These are phyloP conservation scores for Pascua sp. DNA, from an alignment of 1,284 basidiomycete genomes.

Conservation along the genomic window DNA sequence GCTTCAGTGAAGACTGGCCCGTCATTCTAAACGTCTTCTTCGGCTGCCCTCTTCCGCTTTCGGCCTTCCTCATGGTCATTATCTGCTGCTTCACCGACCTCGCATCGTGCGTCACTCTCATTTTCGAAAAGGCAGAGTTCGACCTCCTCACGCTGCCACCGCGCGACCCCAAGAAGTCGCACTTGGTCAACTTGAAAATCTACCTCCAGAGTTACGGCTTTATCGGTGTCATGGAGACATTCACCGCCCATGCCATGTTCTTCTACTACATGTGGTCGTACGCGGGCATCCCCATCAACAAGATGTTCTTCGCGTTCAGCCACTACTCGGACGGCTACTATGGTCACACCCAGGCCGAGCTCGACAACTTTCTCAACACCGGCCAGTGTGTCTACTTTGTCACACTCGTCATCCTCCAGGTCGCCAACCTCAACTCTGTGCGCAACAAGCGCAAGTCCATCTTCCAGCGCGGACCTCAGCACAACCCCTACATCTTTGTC, in stretches of 20 bases:
- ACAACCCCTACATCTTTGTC: slow-evolving; percentile 53
- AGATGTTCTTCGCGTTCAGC: slow-evolving; percentile 52
- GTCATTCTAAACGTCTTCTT: slow-evolving; percentile 58
- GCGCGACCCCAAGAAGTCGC: slow-evolving; percentile 57
- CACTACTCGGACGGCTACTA: slow-evolving; percentile 53
- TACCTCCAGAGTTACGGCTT: slow-evolving; percentile 65
- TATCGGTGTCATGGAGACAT: slow-evolving; percentile 57
- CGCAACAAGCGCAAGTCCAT: slow-evolving; percentile 56
- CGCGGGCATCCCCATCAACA: slow-evolving; percentile 58
- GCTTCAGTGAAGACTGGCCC: slow-evolving; percentile 66
- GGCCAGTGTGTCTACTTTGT: slow-evolving; percentile 58
- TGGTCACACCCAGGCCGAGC: slow-evolving; percentile 37
- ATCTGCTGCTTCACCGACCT: slow-evolving; percentile 47
- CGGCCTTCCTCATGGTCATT: slow-evolving; percentile 53
- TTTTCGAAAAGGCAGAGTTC: slow-evolving; percentile 60
- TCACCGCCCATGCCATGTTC: slow-evolving; percentile 55
- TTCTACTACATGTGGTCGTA: slow-evolving; percentile 53
- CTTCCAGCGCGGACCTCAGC: slow-evolving; percentile 48
- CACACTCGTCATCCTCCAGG: slow-evolving; percentile 66
- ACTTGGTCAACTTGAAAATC: slow-evolving; percentile 53
- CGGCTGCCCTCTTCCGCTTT: slow-evolving; percentile 56
- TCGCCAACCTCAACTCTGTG: slow-evolving; percentile 56
- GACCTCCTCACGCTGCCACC: slow-evolving; percentile 60
- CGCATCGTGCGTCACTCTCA: slow-evolving; percentile 58
- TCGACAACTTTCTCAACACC: slow-evolving; percentile 50